A percentile compares a stretch with the other conserved stretches of the same genome.
Conservation (phyloP, 192 early-diverging fungal genomes). For the Pecoramyces ruminantium region DNA sequence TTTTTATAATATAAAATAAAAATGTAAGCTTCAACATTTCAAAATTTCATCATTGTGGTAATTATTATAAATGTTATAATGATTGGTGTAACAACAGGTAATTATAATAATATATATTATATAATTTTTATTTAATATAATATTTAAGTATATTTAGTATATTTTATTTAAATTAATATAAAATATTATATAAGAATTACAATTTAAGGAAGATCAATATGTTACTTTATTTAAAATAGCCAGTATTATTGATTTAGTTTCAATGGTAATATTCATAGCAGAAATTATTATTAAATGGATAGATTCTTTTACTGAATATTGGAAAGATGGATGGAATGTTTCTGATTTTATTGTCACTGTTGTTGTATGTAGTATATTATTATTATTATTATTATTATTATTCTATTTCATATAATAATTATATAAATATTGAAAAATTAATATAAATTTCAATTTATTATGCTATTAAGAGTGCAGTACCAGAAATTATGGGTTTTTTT, state of each 20-base stretch:
- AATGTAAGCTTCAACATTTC: not conserved
- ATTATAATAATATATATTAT: not conserved
- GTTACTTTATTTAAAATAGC: conserved; percentile 2
- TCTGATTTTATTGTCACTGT: conserved; percentile 3
- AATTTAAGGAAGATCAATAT: not conserved
- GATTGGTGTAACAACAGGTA: conserved; percentile 4
- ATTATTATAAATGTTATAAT: conserved; percentile 4
- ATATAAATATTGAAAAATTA: too few relatives aligned
- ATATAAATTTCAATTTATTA: too few relatives aligned
- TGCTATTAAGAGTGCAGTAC: conserved; percentile 1
- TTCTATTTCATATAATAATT: too few relatives aligned
- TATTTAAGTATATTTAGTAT: too few relatives aligned
- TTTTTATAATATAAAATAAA: too few relatives aligned
- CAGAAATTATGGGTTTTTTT: conserved; percentile 4
- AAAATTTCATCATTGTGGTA: not conserved
- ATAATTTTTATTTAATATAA: not conserved
- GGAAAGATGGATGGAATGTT: conserved; percentile 6
- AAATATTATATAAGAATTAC: conserved; percentile 1
- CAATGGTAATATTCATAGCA: not conserved
- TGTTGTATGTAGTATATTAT: not conserved
- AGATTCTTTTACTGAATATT: not conserved
- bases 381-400: too few relatives aligned
- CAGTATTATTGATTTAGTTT: not conserved
- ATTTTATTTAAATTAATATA: too few relatives aligned
- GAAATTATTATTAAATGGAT: conserved; percentile 7